Conservation (phyloP, 352 stramenopile species). For the Aphanomyces cochlioides region DNA sequence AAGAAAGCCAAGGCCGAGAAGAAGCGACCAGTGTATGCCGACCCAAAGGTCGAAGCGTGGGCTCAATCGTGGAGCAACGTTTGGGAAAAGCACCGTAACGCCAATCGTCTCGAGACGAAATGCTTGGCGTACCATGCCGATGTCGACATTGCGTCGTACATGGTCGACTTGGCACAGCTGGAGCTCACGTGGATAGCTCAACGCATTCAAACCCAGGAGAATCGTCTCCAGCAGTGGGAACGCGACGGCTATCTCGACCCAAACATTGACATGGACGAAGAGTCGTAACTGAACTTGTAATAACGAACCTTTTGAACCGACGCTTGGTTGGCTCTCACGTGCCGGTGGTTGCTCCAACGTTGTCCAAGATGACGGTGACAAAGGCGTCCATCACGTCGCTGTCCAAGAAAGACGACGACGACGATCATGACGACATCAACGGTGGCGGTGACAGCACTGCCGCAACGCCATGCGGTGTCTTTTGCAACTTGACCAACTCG, state of each 20-base stretch:
- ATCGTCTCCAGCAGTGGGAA: slow-evolving; percentile 18
- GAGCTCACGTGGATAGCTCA: slow-evolving; percentile 17
- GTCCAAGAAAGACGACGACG: neutral
- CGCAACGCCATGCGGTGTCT: slow-evolving; percentile 34
- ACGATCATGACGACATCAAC: neutral
- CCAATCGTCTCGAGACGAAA: slow-evolving; percentile 25
- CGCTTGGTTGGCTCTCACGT: too few relatives aligned
- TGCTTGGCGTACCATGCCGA: slow-evolving; percentile 16
- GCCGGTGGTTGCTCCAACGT: too few relatives aligned
- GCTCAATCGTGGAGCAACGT: slow-evolving; percentile 9
- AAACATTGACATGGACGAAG: neutral
- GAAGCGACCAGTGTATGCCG: neutral
- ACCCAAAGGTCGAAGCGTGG: slow-evolving; percentile 3
- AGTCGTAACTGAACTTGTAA: neutral
- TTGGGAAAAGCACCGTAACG: slow-evolving; percentile 23
- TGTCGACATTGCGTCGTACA: slow-evolving; percentile 12
- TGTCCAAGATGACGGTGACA: too few relatives aligned
- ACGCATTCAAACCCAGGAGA: slow-evolving; percentile 27
- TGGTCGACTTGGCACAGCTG: slow-evolving; percentile 9
- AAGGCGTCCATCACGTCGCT: neutral
- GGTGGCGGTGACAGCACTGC: too few relatives aligned
- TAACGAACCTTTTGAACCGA: too few relatives aligned
- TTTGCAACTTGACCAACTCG: slow-evolving; percentile 59
- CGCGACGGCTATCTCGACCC: slow-evolving; percentile 2
- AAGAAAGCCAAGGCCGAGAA: neutral